Evolutionary conservation across 2,329 filamentous ascomycete genomes (phyloP).

Genomic region (Trichoderma sp.): DNA sequence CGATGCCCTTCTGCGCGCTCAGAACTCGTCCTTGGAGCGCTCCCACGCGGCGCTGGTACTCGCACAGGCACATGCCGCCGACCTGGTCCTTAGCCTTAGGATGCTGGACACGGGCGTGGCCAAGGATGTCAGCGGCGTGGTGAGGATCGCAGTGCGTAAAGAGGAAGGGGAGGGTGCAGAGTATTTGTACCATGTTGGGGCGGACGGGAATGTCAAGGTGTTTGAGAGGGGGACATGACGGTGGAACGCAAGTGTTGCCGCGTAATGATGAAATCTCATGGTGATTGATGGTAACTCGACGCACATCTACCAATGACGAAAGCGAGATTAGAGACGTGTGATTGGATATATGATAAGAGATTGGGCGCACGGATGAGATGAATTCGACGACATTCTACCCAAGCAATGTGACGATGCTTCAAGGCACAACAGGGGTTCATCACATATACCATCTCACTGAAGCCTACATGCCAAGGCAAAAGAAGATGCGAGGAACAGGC

Average conservation of each 20-base stretch:
- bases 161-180: conserved; percentile 61
- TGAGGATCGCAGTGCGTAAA: conserved; percentile 69
- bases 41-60: conserved; percentile 72
- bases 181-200: conserved; percentile 76
- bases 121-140: conserved; percentile 84
- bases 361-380: background rate
- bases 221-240: conserved; percentile 71
- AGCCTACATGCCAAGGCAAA: background rate
- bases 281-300: background rate
- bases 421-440: background rate
- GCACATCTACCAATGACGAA: background rate
- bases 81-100: conserved; percentile 70
- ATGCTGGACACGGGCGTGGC: conserved; percentile 86
- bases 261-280: background rate
- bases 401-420: background rate
- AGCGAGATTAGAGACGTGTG: background rate
- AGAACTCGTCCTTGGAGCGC: conserved; percentile 66
- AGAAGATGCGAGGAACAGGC: background rate
- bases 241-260: background rate
- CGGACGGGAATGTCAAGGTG: conserved; percentile 77
- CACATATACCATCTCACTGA: background rate
- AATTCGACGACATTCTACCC: too few relatives aligned
- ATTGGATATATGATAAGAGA: background rate
- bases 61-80: conserved; percentile 72
- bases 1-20: conserved; percentile 65